Percentiles rank a stretch among this genome's conserved stretches.
Evolutionary conservation across 2,329 filamentous ascomycete species (phyloP).

Genomic region (Botryosphaeria dothidea): DNA sequence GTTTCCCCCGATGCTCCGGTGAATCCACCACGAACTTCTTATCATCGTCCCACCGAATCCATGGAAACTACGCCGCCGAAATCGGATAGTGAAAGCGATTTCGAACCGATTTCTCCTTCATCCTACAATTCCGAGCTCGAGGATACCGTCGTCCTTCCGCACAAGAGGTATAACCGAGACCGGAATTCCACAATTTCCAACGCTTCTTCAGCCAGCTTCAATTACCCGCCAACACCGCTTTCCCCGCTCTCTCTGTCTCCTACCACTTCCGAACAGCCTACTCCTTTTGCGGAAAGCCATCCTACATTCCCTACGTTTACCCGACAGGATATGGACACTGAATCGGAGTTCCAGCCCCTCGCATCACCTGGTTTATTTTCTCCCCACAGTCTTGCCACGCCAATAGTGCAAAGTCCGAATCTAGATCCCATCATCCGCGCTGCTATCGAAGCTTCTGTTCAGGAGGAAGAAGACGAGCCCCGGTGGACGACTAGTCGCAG

Average conservation of each 20-base stretch:
- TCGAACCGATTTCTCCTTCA: background rate
- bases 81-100: slow-evolving; percentile 11
- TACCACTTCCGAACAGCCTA: background rate
- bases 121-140: slow-evolving; percentile 3
- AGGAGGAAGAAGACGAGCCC: slow-evolving; percentile 14
- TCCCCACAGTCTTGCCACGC: background rate
- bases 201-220: slow-evolving; percentile 9
- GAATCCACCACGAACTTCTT: background rate
- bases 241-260: slow-evolving; percentile 8
- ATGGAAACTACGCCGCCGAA: slow-evolving; percentile 2
- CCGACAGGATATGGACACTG: slow-evolving; percentile 6
- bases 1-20: background rate
- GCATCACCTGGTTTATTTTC: slow-evolving; percentile 7
- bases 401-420: background rate
- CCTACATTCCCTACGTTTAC: background rate
- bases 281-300: background rate
- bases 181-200: slow-evolving; percentile 18
- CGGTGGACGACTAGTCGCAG: slow-evolving; percentile 17
- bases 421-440: slow-evolving; percentile 12
- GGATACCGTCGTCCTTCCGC: slow-evolving; percentile 5
- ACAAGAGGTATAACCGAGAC: slow-evolving; percentile 10
- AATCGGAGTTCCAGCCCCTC: background rate
- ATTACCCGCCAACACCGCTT: slow-evolving; percentile 11
- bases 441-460: slow-evolving; percentile 7
- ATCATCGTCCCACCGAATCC: slow-evolving; percentile 2